Conservation (phyloP, 2,329 filamentous ascomycete species). For the Fusarium staphyleae region DNA sequence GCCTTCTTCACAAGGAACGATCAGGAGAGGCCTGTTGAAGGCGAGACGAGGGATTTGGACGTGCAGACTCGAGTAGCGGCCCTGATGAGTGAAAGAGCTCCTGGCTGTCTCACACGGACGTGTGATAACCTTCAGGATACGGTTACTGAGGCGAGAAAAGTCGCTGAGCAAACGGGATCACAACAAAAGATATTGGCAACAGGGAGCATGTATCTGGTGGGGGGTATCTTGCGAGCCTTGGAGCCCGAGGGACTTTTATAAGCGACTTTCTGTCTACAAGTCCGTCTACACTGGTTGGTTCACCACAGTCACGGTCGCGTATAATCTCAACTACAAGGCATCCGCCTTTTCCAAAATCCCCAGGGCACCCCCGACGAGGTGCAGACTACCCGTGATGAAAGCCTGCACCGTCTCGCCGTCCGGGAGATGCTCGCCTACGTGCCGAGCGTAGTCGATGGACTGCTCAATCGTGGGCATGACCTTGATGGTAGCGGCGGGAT, state of each 20-base stretch:
- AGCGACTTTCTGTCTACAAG: constrained; percentile 13
- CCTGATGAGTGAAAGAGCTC: constrained; percentile 65
- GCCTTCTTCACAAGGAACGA: constrained; percentile 85
- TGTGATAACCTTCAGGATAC: constrained; percentile 76
- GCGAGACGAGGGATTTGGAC: constrained; percentile 55
- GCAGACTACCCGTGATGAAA: constrained; percentile 68
- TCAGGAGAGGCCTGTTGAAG: constrained; percentile 26
- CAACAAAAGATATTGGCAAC: constrained; percentile 74
- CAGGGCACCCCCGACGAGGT: constrained; percentile 65
- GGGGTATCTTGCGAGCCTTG: constrained; percentile 76
- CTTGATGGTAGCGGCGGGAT: constrained; percentile 54
- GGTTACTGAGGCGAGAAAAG: constrained; percentile 61
- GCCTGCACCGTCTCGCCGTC: constrained; percentile 52
- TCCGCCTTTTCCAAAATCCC: constrained; percentile 57
- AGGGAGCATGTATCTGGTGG: constrained; percentile 85
- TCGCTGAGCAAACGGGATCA: constrained; percentile 45
- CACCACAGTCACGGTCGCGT: not conserved
- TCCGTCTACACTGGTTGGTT: constrained; percentile 1
- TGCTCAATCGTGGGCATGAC: constrained; percentile 63
- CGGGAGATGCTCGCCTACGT: constrained; percentile 42
- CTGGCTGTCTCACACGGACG: constrained; percentile 54
- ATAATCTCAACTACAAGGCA: constrained; percentile 46
- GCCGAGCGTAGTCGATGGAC: constrained; percentile 57
- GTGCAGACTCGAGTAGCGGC: constrained; percentile 73
- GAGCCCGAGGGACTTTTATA: constrained; percentile 55